Percentiles rank a stretch among this genome's conserved stretches.
These are phyloP conservation scores for Thalassiosira sp. DNA, from an alignment of 352 stramenopile species.

Conservation along the genomic window DNA sequence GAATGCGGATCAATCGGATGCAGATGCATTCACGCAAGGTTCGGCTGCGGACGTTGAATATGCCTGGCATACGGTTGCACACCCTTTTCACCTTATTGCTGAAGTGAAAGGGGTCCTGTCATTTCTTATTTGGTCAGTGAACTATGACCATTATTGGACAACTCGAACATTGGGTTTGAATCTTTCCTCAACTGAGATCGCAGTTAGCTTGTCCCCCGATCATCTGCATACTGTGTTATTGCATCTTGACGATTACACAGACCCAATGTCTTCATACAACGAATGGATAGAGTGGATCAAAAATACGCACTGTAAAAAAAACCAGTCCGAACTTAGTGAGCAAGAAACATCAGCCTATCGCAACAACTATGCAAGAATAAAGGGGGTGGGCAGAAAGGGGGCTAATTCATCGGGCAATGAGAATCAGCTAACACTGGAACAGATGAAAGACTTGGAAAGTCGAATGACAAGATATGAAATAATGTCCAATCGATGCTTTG, in stretches of 20 bases:
- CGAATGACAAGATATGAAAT: slow-evolving; percentile 46
- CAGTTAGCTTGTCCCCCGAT: slow-evolving; percentile 25
- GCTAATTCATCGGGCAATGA: not conserved
- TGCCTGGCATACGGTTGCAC: slow-evolving; percentile 35
- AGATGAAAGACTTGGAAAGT: slow-evolving; percentile 40
- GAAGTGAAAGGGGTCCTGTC: slow-evolving; percentile 37
- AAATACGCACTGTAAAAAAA: slow-evolving; percentile 11
- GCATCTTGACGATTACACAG: slow-evolving; percentile 51
- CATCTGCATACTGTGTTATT: slow-evolving; percentile 43
- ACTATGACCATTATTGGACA: slow-evolving; percentile 50
- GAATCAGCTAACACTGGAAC: slow-evolving; percentile 8
- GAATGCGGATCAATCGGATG: too few species aligned
- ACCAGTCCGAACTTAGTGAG: slow-evolving; percentile 7
- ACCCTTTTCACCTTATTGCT: slow-evolving; percentile 26
- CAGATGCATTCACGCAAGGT: not conserved
- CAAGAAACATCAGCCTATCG: slow-evolving; percentile 28
- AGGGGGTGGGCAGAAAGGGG: not conserved
- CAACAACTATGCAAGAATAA: slow-evolving; percentile 27
- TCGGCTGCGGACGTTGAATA: slow-evolving; percentile 11
- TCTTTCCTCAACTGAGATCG: slow-evolving; percentile 28
- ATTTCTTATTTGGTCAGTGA: slow-evolving; percentile 38
- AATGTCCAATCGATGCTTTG: slow-evolving; percentile 35
- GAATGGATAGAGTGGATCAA: slow-evolving; percentile 30
- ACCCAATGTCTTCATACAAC: slow-evolving; percentile 41
- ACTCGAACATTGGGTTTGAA: slow-evolving; percentile 21